phyloP scores from a whole-genome alignment of 345 rosid genomes.

The Hirschfeldia incana region DNA sequence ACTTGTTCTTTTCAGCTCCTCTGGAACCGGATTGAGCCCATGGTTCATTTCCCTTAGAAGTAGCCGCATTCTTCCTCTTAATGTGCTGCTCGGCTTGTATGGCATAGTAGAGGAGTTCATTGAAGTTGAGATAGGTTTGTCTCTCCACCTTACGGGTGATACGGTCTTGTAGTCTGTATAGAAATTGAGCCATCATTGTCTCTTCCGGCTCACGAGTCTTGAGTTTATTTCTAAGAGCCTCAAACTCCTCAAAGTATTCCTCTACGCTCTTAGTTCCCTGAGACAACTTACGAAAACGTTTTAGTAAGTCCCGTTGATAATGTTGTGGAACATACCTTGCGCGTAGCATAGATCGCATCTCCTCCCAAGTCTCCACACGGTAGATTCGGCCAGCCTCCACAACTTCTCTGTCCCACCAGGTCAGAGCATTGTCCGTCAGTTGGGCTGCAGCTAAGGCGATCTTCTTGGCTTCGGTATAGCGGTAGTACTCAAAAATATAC shows the following conservation, averaged over 20 bases:
- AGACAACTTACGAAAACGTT: not conserved
- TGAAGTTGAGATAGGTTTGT: too few species aligned
- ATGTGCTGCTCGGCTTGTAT: too few species aligned
- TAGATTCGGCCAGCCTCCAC: too few species aligned
- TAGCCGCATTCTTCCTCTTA: too few species aligned
- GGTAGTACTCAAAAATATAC: not conserved
- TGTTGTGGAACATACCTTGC: not conserved
- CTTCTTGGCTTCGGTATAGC: not conserved
- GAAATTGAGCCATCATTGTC: too few species aligned
- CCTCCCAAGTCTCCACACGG: not conserved
- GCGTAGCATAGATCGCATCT: not conserved
- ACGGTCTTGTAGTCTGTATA: too few species aligned
- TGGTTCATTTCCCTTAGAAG: too few species aligned
- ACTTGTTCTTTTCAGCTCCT: not conserved
- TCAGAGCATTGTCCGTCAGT: not conserved
- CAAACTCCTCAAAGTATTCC: not conserved
- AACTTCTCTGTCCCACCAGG: not conserved
- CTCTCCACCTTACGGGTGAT: too few species aligned
- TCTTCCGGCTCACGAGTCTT: too few species aligned
- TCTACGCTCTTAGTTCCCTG: not conserved
- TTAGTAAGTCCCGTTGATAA: too few species aligned
- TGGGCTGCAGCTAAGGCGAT: not conserved
- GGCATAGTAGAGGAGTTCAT: too few species aligned
- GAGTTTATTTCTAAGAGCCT: not conserved
- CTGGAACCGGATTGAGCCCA: not conserved